Evolutionary conservation across 257 asterid species (phyloP), one percentile per base, ranked within the genome.

Genomic region (Ehretia macrophylla): DNA sequence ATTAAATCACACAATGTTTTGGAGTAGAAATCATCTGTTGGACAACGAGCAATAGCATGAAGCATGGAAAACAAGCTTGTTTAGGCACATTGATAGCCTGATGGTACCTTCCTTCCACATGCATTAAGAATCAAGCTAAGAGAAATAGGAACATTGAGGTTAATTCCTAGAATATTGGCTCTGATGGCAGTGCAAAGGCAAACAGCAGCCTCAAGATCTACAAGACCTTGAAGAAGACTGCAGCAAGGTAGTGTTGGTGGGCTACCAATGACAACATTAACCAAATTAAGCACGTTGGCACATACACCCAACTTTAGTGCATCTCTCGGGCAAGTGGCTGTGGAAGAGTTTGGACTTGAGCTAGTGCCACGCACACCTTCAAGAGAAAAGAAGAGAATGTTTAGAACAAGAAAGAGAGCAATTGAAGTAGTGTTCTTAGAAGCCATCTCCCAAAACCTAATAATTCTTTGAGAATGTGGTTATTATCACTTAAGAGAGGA

Each of bases 301-400:
- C 94, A 85, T 0, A 75, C 81, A 8, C 83, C 89, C 55, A 85
- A 49, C 60, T 78, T 80, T 64, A 85, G 74, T 68, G 86, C 18
- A 60, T 85, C 88, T 11, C 40, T 76, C 3, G 95, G 88, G 81
- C 95, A 85, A 21, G 59, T 69, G 2, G 12, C 47, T 10, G 4
- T 11, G 8, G 3, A 42, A 42, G 4, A 1, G 12, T 42, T 14
- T 2, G 35, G n/a, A n/a, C n/a, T n/a, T n/a, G n/a, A n/a, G n/a
- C n/a, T n/a, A n/a, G n/a, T n/a, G n/a, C n/a, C n/a, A n/a, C n/a
- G n/a, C n/a, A n/a, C n/a, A n/a, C n/a, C n/a, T n/a, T n/a, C 72
- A 17, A 82, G 68, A 53, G 85, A 62, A 72, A 82, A 82, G 46
- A 82, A 75, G 0, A 77, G 39, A 49, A 85, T 70, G 70, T 79